These are phyloP conservation scores for Leucosporidium yakuticum DNA, from an alignment of 768 basidiomycete species.

Conservation along the genomic window DNA sequence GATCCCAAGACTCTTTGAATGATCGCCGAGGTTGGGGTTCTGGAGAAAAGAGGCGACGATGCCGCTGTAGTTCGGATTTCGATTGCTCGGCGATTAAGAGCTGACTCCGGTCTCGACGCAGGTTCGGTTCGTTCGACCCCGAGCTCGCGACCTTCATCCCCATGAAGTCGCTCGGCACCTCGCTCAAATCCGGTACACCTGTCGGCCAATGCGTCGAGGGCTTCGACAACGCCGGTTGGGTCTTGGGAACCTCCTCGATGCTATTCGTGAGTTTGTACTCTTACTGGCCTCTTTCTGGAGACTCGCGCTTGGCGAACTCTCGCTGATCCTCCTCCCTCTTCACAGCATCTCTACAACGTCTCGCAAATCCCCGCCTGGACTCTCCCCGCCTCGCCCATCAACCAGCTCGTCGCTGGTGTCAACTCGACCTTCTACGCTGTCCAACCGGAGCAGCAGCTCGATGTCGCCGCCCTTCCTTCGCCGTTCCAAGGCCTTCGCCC, in stretches of 20 bases:
- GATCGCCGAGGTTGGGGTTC: too few relatives aligned
- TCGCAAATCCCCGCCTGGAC: neutral
- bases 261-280: constrained; percentile 37
- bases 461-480: neutral
- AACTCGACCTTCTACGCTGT: neutral
- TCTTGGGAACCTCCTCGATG: constrained; percentile 62
- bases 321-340: neutral
- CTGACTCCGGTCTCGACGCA: neutral
- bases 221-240: constrained; percentile 47
- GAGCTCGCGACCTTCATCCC: constrained; percentile 48
- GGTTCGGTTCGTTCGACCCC: constrained; percentile 65
- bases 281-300: too few relatives aligned
- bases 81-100: too few relatives aligned
- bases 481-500: constrained; percentile 46
- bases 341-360: constrained; percentile 6
- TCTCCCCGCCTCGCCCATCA: neutral
- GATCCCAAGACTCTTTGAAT: too few relatives aligned
- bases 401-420: neutral
- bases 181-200: neutral
- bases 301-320: neutral
- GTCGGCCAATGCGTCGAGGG: constrained; percentile 26
- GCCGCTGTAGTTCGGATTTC: too few relatives aligned
- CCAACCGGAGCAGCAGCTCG: constrained; percentile 2
- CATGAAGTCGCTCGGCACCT: neutral
- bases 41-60: too few relatives aligned